Conservation (phyloP, 371 early-diverging fungal genomes). For the Actinomortierella wolfii region DNA sequence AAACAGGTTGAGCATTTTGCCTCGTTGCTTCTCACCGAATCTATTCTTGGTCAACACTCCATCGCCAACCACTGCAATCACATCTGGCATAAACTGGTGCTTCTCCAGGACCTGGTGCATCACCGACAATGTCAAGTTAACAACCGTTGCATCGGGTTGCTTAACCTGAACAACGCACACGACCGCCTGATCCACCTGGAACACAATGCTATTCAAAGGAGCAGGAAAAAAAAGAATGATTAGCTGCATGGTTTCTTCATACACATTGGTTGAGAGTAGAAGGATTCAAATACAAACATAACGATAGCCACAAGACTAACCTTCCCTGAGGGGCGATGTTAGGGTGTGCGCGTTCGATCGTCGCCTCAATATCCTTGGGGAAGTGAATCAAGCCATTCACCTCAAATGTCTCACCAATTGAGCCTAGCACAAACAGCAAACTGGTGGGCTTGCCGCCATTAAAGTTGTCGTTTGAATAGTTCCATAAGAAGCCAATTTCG, state of each 20-base stretch:
- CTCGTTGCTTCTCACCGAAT: conserved; percentile 65
- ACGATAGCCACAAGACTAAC: conserved; percentile 38
- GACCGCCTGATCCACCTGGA: conserved; percentile 57
- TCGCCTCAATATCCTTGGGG: conserved; percentile 73
- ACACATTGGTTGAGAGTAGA: neutral
- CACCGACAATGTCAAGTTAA: conserved; percentile 60
- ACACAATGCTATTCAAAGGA: conserved; percentile 47
- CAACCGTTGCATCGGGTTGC: conserved; percentile 51
- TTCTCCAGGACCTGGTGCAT: conserved; percentile 73
- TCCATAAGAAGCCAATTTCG: conserved; percentile 84
- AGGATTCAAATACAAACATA: neutral
- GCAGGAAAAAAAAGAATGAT: neutral
- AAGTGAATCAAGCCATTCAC: conserved; percentile 76
- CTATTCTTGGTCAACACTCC: conserved; percentile 65
- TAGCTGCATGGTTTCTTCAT: neutral
- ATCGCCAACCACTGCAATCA: conserved; percentile 67
- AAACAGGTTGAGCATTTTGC: conserved; percentile 50
- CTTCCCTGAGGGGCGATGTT: conserved; percentile 60
- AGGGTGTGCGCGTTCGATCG: conserved; percentile 65
- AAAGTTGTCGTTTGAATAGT: conserved; percentile 47
- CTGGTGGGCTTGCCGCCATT: conserved; percentile 56
- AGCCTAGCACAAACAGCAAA: conserved; percentile 78
- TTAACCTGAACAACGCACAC: conserved; percentile 60
- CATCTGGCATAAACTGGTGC: conserved; percentile 76
- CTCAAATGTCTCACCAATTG: conserved; percentile 71